Evolutionary conservation across 495 filamentous ascomycete genomes (phyloP).

Genomic region (Lepraria neglecta): DNA sequence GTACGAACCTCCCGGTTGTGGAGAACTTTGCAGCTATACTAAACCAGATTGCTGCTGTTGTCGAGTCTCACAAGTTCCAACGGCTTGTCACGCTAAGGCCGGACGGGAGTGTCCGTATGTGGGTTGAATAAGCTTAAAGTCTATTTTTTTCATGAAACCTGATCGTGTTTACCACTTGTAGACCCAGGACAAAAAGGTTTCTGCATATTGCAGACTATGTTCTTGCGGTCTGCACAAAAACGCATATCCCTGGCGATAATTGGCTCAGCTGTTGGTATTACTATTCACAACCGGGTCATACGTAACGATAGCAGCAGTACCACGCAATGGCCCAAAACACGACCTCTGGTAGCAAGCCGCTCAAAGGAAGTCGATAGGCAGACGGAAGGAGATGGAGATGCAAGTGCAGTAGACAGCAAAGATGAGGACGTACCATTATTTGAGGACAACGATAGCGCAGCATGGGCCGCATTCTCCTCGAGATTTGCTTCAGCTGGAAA

Average conservation of each 20-base stretch:
- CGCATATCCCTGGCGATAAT: conserved; percentile 4
- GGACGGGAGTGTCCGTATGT: not conserved
- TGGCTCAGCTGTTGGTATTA: not conserved
- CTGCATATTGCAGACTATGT: conserved; percentile 4
- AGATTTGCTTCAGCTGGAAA: conserved; percentile 49
- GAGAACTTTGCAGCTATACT: not conserved
- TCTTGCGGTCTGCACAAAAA: conserved; percentile 8
- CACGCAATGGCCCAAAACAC: conserved; percentile 20
- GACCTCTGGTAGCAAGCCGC: conserved; percentile 6
- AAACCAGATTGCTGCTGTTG: not conserved
- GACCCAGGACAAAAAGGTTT: not conserved
- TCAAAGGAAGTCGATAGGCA: not conserved
- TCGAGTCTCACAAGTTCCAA: not conserved
- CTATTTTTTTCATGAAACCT: no score
- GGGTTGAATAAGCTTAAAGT: not conserved
- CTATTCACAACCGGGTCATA: not conserved
- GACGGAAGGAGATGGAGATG: not conserved
- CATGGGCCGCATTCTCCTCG: conserved; percentile 55
- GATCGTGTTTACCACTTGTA: no score
- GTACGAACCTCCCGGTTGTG: not conserved
- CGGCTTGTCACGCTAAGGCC: not conserved
- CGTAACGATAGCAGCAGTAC: conserved; percentile 19
- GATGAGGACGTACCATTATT: conserved; percentile 23
- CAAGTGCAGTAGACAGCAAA: not conserved
- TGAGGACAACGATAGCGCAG: conserved; percentile 35